Evolutionary conservation across 306 rosid genomes (phyloP), one percentile per base, ranked within the genome.

Genomic region (Luffa acutangula): DNA sequence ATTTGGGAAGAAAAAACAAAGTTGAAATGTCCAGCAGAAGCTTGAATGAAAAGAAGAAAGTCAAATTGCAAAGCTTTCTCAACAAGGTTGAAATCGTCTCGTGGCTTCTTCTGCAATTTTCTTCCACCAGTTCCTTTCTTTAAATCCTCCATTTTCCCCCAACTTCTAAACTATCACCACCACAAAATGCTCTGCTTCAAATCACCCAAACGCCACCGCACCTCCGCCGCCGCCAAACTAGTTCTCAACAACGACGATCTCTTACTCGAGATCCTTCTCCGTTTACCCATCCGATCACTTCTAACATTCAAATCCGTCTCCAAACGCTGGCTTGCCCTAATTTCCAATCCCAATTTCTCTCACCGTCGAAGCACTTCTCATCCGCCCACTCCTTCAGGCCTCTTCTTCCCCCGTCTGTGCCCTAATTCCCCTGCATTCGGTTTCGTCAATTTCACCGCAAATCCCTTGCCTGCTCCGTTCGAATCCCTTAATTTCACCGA

Each of bases 271-370:
- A 51, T 78, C 64, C 82, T 84, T 51, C 57, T 81, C 13, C 87
- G 80, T 8, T 43, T 81, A 8, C 74, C 74, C 51, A 66, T 66
- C 15, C 74, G 3, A n/a, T 66, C 74, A 4, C 74, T 66, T 41
- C 48, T 66, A 3, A 8, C 11, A 9, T 84, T 66, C 74, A 66
- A 66, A 37, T 66, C 51, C 74, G 74, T 81, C 20, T 84, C 79
- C 60, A 84, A 75, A 31, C 81, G 70, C 15, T 84, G 87, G 84
- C 82, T 84, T 31, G 78, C 87, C 9, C 65, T 84, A 21, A 81
- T 84, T 48, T 78, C 85, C 25, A 66, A 41, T 39, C 74, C 74
- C 21, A 10, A 18, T 56, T 63, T 80, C 78, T 80, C 70, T 20
- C 80, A 53, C 60, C 80, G 69, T 52, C 69, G 82, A 43, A n/a